Percentiles rank a stretch among this genome's conserved stretches.
Evolutionary conservation across 768 basidiomycete genomes (phyloP).

Genomic region (Phlebiopsis flavidoalba): DNA sequence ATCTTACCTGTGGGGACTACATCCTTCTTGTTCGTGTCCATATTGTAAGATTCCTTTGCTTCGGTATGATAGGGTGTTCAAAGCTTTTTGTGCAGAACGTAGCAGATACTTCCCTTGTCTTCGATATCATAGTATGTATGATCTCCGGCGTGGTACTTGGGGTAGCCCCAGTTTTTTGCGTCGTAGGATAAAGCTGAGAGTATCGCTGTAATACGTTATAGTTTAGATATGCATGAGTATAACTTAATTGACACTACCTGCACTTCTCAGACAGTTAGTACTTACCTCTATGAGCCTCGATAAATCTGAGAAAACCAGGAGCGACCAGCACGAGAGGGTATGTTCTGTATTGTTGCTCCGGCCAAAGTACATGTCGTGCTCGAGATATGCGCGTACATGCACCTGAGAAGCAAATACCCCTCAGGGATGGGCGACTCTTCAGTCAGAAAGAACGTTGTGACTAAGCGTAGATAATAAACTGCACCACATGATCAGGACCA

Average conservation of each 20-base stretch:
- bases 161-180: constrained; percentile 14
- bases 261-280: no score
- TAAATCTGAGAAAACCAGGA: no score
- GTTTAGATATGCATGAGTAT: neutral
- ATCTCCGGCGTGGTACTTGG: constrained; percentile 1
- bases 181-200: neutral
- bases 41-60: constrained; percentile 4
- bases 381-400: constrained; percentile 27
- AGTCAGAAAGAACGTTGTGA: constrained; percentile 17
- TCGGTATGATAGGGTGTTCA: constrained; percentile 10
- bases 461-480: constrained; percentile 28
- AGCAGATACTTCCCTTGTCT: constrained; percentile 8
- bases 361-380: constrained; percentile 24
- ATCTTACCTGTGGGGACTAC: constrained; percentile 7
- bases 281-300: no score
- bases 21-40: constrained; percentile 5
- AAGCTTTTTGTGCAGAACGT: constrained; percentile 13
- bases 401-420: constrained; percentile 24
- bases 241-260: constrained; percentile 1
- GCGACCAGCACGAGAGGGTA: no score
- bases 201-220: no score
- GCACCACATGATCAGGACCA: neutral
- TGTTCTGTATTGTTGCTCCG: constrained; percentile 29
- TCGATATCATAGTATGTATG: constrained; percentile 11
- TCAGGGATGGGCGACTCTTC: neutral